Conservation (phyloP, 805 yeast genomes). For the Lipomyces kockii region DNA sequence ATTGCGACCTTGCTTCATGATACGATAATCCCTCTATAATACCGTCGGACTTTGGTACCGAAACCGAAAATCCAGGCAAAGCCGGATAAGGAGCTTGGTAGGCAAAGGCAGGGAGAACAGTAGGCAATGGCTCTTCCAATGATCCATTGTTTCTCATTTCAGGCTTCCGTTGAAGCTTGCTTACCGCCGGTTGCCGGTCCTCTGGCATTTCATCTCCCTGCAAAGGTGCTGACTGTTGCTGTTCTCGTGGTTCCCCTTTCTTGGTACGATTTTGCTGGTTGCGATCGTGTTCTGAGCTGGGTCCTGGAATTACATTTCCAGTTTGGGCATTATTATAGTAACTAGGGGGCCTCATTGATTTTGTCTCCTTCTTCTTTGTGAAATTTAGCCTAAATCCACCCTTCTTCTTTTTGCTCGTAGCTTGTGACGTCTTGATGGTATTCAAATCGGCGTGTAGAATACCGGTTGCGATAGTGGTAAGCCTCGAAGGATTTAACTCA, state of each 20-base stretch:
- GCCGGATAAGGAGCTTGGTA: background rate
- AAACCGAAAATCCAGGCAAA: background rate
- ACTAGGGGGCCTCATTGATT: background rate
- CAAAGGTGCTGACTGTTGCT: background rate
- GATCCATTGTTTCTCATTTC: background rate
- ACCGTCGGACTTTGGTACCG: background rate
- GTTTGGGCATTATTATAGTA: background rate
- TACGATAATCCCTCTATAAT: background rate
- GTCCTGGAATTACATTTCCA: background rate
- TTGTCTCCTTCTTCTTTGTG: background rate
- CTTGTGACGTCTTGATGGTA: background rate
- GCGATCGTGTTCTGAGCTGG: background rate
- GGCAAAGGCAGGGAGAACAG: background rate
- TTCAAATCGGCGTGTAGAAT: conserved; percentile 9
- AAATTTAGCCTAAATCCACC: conserved; percentile 8
- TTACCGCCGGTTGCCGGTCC: background rate
- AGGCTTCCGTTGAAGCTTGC: background rate
- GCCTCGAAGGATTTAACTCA: conserved; percentile 23
- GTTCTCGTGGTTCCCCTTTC: background rate
- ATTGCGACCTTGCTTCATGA: background rate
- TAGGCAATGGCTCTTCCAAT: background rate
- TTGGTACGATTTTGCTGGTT: background rate
- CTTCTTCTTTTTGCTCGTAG: background rate
- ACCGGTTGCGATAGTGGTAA: conserved; percentile 29
- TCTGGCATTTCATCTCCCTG: background rate